These are phyloP conservation scores for Phaeosphaeriaceae sp. DNA, from an alignment of 2,329 filamentous ascomycete species.

Conservation along the genomic window DNA sequence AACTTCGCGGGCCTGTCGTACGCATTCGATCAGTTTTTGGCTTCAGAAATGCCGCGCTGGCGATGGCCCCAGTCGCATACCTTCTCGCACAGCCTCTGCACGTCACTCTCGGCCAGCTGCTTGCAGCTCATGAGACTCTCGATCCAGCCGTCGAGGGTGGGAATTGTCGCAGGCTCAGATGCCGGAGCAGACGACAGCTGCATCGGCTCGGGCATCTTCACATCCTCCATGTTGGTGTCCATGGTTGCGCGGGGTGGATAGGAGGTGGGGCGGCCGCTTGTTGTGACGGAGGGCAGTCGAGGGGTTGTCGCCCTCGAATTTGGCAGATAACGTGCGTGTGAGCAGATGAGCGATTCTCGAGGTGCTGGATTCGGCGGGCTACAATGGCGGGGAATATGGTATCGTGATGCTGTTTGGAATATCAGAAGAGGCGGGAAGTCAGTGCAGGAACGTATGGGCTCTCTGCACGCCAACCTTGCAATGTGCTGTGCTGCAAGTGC, in stretches of 20 bases:
- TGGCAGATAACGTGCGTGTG: conserved; percentile 46
- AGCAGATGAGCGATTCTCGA: conserved; percentile 12
- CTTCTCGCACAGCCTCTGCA: conserved; percentile 97
- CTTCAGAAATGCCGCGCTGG: neutral
- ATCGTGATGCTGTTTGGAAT: conserved; percentile 16
- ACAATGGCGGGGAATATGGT: conserved; percentile 8
- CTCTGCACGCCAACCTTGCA: neutral
- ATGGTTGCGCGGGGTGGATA: conserved; percentile 60
- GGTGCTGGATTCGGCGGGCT: conserved; percentile 6
- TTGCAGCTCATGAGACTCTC: conserved; percentile 99
- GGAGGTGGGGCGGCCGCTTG: conserved; percentile 32
- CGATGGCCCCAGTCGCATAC: conserved; percentile 54
- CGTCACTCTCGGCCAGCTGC: conserved; percentile 92
- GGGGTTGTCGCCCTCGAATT: conserved; percentile 47
- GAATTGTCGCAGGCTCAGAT: conserved; percentile 86
- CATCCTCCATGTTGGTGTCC: conserved; percentile 99
- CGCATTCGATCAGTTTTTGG: conserved; percentile 19
- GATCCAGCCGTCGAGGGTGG: conserved; percentile 96
- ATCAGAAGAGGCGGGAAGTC: conserved; percentile 24
- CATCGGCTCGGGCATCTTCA: conserved; percentile 81
- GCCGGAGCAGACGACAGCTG: conserved; percentile 72
- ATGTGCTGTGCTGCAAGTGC: conserved; percentile 9
- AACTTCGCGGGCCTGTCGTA: conserved; percentile 83
- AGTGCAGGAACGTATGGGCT: conserved; percentile 24
- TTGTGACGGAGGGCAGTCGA: conserved; percentile 41